phyloP scores from a whole-genome alignment of 148 eudicot genomes.

The Salicornia ramosissima region DNA sequence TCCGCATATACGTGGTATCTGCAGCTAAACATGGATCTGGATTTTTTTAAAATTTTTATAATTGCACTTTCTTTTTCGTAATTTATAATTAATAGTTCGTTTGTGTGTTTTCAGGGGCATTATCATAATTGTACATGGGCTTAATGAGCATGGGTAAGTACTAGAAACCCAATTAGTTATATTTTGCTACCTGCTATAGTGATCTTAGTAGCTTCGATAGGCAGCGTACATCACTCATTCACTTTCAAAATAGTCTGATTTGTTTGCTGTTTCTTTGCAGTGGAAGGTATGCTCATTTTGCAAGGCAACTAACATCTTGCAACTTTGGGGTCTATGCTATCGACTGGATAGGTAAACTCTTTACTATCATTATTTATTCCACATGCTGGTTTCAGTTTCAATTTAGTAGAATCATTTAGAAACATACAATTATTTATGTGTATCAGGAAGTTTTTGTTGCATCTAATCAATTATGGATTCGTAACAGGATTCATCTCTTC shows the following conservation, averaged over 20 bases:
- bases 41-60: neutral
- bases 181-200: neutral
- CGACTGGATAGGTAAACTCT: constrained; percentile 84
- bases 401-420: too few relatives aligned
- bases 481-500: neutral
- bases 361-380: neutral
- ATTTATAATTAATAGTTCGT: neutral
- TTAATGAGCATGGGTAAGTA: constrained; percentile 87
- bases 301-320: constrained; percentile 60
- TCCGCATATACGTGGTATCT: neutral
- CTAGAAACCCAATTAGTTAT: neutral
- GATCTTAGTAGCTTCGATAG: neutral
- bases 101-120: constrained; percentile 69
- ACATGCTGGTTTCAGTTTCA: neutral
- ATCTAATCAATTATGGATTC: too few relatives aligned
- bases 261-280: constrained; percentile 35
- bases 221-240: constrained; percentile 8
- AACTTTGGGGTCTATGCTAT: constrained; percentile 82
- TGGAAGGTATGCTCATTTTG: constrained; percentile 78
- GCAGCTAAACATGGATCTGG: neutral
- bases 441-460: too few relatives aligned
- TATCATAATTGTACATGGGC: constrained; percentile 81
- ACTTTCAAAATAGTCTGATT: neutral
- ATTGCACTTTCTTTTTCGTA: neutral
- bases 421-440: too few relatives aligned